A percentile compares a stretch with the other conserved stretches of the same genome.
Evolutionary conservation across 306 rosid genomes (phyloP).

Genomic region (Quercus berberidifolia): DNA sequence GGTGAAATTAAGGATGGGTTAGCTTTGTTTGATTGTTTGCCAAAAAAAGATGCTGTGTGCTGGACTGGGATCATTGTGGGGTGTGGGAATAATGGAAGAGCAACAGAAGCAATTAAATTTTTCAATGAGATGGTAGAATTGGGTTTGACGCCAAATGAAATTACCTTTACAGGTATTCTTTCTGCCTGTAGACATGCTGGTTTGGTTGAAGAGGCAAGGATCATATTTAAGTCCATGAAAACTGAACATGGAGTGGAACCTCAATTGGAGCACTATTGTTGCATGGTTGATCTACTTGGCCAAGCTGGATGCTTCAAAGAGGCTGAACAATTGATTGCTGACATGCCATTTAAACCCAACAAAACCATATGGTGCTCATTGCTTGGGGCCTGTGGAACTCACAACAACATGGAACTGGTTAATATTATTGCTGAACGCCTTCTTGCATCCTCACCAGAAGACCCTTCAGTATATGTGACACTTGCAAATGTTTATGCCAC

Average conservation of each 20-base stretch:
- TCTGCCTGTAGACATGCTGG: constrained; percentile 87
- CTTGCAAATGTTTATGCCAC: constrained; percentile 74
- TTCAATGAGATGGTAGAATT: constrained; percentile 60
- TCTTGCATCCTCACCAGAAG: constrained; percentile 53
- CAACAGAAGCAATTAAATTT: constrained; percentile 52
- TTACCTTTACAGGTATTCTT: constrained; percentile 76
- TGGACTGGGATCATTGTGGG: constrained; percentile 96
- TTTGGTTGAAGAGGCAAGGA: constrained; percentile 61
- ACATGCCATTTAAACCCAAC: constrained; percentile 73
- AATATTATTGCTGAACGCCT: constrained; percentile 50
- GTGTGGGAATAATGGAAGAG: constrained; percentile 86
- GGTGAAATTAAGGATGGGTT: constrained; percentile 76
- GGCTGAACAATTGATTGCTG: constrained; percentile 48
- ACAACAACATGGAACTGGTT: constrained; percentile 56
- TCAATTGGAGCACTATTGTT: constrained; percentile 62
- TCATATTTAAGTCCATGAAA: constrained; percentile 58
- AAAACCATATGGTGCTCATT: constrained; percentile 67
- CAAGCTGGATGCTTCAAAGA: constrained; percentile 64
- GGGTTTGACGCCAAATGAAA: constrained; percentile 63
- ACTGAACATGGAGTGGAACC: constrained; percentile 49
- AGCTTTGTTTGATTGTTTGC: constrained; percentile 44
- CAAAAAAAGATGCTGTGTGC: constrained; percentile 57
- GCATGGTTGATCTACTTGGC: constrained; percentile 86
- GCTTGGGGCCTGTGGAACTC: constrained; percentile 68
- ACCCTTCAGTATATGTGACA: constrained; percentile 65